A percentile compares a stretch with the other conserved stretches of the same genome.
Evolutionary conservation across 1,139 yeast species (phyloP).

Genomic region (Yarrowia galli): DNA sequence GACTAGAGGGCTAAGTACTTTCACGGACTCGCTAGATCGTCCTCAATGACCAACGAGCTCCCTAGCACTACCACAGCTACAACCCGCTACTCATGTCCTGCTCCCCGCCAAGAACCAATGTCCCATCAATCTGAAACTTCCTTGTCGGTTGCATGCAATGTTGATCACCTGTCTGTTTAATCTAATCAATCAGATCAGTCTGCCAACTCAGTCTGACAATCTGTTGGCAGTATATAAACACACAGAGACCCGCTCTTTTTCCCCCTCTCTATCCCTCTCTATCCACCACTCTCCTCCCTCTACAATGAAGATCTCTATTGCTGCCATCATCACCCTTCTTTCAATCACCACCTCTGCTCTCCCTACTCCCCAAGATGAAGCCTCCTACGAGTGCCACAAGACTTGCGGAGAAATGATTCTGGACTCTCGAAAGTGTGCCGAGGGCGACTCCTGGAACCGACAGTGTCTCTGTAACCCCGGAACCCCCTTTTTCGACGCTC

Average conservation of each 20-base stretch:
- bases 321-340: not conserved
- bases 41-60: too few species aligned
- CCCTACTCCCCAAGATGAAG: slow-evolving; percentile 1
- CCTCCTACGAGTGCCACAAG: slow-evolving; percentile 20
- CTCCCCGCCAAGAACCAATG: not conserved
- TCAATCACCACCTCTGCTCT: not conserved
- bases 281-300: not conserved
- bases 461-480: slow-evolving; percentile 8
- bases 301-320: slow-evolving; percentile 4
- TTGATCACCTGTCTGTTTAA: slow-evolving; percentile 2
- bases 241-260: not conserved
- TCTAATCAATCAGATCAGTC: not conserved
- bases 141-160: not conserved
- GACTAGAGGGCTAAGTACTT: too few species aligned
- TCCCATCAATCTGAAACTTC: not conserved
- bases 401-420: slow-evolving; percentile 15
- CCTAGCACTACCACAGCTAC: too few species aligned
- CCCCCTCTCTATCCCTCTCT: not conserved
- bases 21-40: too few species aligned
- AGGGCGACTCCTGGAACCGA: not conserved
- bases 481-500: not conserved
- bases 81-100: too few species aligned
- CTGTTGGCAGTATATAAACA: not conserved
- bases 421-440: slow-evolving; percentile 23
- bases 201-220: too few species aligned